Evolutionary conservation across 371 early-diverging fungal genomes (phyloP).

Genomic region (Capillidium rhysosporum): DNA sequence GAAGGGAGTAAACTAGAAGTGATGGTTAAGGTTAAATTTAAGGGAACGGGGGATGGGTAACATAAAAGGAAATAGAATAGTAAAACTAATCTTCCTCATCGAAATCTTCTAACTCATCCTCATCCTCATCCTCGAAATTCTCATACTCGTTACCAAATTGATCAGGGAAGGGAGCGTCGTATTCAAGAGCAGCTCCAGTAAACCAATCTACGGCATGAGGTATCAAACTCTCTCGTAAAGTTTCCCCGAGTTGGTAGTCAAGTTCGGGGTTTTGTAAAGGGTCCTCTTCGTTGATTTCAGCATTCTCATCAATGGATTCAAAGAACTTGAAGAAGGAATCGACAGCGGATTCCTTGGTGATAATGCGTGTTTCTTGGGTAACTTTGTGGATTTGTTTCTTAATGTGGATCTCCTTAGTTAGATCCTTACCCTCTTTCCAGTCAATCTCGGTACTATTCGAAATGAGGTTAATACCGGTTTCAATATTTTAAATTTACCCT

Average conservation of each 20-base stretch:
- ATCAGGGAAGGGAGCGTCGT: constrained; percentile 40
- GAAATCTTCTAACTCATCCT: constrained; percentile 25
- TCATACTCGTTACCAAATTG: constrained; percentile 17
- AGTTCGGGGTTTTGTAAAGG: constrained; percentile 63
- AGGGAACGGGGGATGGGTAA: too few species aligned
- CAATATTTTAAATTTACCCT: constrained; percentile 24
- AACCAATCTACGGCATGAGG: constrained; percentile 95
- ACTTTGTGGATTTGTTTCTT: constrained; percentile 96
- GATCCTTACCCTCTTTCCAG: constrained; percentile 92
- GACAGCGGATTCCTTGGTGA: constrained; percentile 83
- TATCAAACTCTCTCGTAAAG: constrained; percentile 85
- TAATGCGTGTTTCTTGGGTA: constrained; percentile 91
- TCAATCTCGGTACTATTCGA: constrained; percentile 26
- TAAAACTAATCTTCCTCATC: constrained; percentile 20
- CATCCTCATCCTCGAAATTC: constrained; percentile 26
- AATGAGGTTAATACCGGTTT: background rate
- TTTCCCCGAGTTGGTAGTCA: constrained; percentile 90
- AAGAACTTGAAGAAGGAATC: constrained; percentile 94
- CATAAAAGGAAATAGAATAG: too few species aligned
- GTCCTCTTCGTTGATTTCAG: constrained; percentile 49
- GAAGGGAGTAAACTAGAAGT: too few species aligned
- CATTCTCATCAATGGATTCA: constrained; percentile 43
- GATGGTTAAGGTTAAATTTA: too few species aligned
- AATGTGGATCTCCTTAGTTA: constrained; percentile 74
- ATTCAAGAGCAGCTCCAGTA: constrained; percentile 80